Percentiles rank a stretch among this genome's conserved stretches.
These are phyloP conservation scores for Rutstroemia sp. DNA, from an alignment of 2,329 filamentous ascomycete genomes.

Conservation along the genomic window DNA sequence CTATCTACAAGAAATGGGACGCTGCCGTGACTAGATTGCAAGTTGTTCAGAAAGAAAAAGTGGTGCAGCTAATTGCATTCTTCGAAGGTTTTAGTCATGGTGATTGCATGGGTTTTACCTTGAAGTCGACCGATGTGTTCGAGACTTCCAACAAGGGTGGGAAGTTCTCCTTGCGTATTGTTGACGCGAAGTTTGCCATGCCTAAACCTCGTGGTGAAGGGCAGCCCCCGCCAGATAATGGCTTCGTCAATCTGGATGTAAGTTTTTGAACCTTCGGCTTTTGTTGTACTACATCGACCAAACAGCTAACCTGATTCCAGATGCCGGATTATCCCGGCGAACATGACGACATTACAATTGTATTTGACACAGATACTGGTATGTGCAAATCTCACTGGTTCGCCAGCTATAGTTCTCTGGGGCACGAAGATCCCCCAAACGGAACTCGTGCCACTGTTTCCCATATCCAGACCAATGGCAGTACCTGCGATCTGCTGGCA, in stretches of 20 bases:
- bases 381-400: constrained; percentile 8
- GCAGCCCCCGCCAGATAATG: constrained; percentile 49
- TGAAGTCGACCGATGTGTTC: constrained; percentile 78
- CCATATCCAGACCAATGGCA: constrained; percentile 5
- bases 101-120: constrained; percentile 79
- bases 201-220: constrained; percentile 49
- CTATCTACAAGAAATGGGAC: constrained; percentile 92
- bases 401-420: not conserved
- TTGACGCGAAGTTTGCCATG: constrained; percentile 85
- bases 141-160: constrained; percentile 58
- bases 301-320: not conserved
- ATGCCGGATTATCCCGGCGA: constrained; percentile 84
- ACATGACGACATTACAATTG: constrained; percentile 82
- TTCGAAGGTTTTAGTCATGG: constrained; percentile 84
- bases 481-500: too few species aligned
- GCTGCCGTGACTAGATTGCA: constrained; percentile 74
- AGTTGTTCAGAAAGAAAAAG: constrained; percentile 67
- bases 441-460: not conserved
- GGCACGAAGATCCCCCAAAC: not conserved
- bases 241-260: constrained; percentile 72
- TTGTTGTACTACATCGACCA: not conserved
- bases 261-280: not conserved
- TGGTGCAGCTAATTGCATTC: constrained; percentile 74
- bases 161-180: constrained; percentile 68
- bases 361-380: constrained; percentile 67